A percentile compares a stretch with the other conserved stretches of the same genome.
These are phyloP conservation scores for Somion occarium DNA, from an alignment of 1,284 basidiomycete species.

Conservation along the genomic window DNA sequence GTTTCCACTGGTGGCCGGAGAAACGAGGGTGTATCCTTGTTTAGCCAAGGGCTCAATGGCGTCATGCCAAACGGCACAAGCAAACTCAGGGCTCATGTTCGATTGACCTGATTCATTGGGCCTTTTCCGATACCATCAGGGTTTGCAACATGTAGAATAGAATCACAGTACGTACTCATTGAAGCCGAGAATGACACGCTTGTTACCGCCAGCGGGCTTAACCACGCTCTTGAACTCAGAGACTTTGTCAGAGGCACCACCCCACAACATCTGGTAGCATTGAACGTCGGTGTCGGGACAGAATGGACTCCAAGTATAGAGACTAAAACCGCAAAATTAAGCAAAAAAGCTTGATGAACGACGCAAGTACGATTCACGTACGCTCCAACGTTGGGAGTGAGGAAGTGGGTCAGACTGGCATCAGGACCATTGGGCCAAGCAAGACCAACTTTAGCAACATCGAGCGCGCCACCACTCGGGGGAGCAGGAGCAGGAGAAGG, in stretches of 20 bases:
- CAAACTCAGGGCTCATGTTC: conserved; percentile 49
- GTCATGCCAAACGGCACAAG: conserved; percentile 52
- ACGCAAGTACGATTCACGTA: conserved; percentile 27
- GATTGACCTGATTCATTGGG: conserved; percentile 61
- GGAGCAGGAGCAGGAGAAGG: not conserved
- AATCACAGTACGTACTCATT: conserved; percentile 58
- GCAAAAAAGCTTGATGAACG: not conserved
- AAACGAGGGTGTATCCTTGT: conserved; percentile 54
- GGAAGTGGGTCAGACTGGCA: conserved; percentile 41
- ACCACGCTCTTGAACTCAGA: conserved; percentile 39
- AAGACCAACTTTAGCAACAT: conserved; percentile 47
- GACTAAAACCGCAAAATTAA: conserved; percentile 29
- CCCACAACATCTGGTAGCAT: conserved; percentile 70
- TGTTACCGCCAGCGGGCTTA: conserved; percentile 36
- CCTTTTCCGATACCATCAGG: conserved; percentile 27
- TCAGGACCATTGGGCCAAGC: conserved; percentile 60
- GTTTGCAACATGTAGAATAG: not conserved
- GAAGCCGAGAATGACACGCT: conserved; percentile 53
- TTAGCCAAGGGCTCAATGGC: conserved; percentile 56
- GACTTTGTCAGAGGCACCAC: conserved; percentile 35
- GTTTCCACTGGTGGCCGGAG: conserved; percentile 66
- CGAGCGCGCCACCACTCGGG: conserved; percentile 3
- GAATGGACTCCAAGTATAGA: conserved; percentile 55
- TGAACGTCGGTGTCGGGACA: conserved; percentile 38
- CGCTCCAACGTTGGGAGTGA: conserved; percentile 38